Conservation (phyloP, 805 yeast species). For the Crinitomyces ghanaensis region DNA sequence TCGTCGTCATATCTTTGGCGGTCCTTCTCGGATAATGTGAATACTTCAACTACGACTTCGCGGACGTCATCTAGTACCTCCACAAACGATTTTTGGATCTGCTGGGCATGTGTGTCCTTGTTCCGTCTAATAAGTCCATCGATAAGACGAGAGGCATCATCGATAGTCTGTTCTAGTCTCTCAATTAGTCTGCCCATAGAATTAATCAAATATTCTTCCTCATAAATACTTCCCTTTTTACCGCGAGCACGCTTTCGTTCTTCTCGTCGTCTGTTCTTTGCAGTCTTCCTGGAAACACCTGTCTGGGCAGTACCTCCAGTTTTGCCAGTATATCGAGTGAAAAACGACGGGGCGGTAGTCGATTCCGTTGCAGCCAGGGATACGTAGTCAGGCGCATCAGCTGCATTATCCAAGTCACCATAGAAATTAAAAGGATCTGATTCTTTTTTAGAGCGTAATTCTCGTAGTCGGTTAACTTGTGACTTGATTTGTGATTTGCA, state of each 20-base stretch:
- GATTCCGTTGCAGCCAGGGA: constrained; percentile 92
- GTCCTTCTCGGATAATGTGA: constrained; percentile 69
- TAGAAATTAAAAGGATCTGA: constrained; percentile 81
- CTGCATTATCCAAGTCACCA: constrained; percentile 56
- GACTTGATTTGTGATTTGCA: constrained; percentile 77
- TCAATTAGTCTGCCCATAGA: constrained; percentile 84
- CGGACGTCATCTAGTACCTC: constrained; percentile 45
- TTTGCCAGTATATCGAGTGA: constrained; percentile 93
- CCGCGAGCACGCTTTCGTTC: constrained; percentile 95
- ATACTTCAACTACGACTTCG: constrained; percentile 64
- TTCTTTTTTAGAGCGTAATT: constrained; percentile 68
- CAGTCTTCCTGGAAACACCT: constrained; percentile 85
- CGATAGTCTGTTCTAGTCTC: constrained; percentile 59
- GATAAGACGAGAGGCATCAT: constrained; percentile 63
- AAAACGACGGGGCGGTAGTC: constrained; percentile 83
- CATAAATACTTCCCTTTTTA: constrained; percentile 94
- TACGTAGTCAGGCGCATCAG: constrained; percentile 87
- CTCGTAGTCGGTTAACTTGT: constrained; percentile 74
- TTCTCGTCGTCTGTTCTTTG: constrained; percentile 87
- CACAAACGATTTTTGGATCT: constrained; percentile 56
- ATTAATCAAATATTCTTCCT: constrained; percentile 84
- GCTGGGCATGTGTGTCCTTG: constrained; percentile 69
- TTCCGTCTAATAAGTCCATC: constrained; percentile 65
- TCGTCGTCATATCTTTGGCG: constrained; percentile 82
- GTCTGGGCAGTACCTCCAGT: constrained; percentile 94